Conservation (phyloP, 164 flowering plant species). For the Pachysandra terminalis region DNA sequence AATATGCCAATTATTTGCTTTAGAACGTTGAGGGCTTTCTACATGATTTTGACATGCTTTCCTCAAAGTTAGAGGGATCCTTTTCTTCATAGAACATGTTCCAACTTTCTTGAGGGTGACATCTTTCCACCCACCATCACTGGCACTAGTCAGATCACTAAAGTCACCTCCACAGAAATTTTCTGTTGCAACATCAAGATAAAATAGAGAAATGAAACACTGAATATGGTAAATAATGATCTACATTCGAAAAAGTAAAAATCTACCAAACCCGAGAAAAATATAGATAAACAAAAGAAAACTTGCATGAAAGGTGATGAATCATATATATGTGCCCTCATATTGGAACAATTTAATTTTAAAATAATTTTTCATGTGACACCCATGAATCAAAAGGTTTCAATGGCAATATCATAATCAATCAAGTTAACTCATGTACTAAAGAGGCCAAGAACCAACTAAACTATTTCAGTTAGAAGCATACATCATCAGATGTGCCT, state of each 20-base stretch:
- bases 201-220: conserved; percentile 5
- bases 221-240: not conserved
- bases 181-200: conserved; percentile 33
- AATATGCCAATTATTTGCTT: conserved; percentile 63
- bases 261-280: not conserved
- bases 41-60: conserved; percentile 34
- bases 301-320: too few relatives aligned
- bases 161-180: conserved; percentile 49
- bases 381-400: too few relatives aligned
- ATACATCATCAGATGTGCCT: too few relatives aligned
- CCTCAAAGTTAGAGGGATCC: conserved; percentile 46
- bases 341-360: too few relatives aligned
- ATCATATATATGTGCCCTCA: too few relatives aligned
- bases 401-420: too few relatives aligned
- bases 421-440: too few relatives aligned
- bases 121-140: conserved; percentile 49
- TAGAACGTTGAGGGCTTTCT: conserved; percentile 28
- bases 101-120: conserved; percentile 25
- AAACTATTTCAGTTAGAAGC: too few relatives aligned
- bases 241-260: not conserved
- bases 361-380: too few relatives aligned
- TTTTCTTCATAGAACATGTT: conserved; percentile 29
- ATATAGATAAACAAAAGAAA: not conserved
- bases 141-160: conserved; percentile 43
- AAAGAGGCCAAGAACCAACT: too few relatives aligned